phyloP scores from a whole-genome alignment of 2,329 filamentous ascomycete genomes.

The Verticillium albo-atrum region DNA sequence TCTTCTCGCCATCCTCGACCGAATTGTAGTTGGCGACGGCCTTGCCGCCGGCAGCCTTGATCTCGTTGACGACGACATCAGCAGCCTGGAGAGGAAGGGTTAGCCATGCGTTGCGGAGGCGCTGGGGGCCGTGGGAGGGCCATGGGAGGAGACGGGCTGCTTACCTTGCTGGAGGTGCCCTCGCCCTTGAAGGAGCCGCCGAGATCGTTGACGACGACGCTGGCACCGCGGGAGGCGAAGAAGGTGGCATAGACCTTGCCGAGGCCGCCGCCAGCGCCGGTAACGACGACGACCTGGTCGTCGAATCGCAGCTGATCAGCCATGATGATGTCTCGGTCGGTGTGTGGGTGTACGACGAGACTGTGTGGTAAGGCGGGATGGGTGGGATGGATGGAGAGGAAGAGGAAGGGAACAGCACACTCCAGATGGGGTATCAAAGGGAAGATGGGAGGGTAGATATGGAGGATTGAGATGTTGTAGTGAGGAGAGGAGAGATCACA shows the following conservation, averaged over 20 bases:
- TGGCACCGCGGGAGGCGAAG: constrained; percentile 87
- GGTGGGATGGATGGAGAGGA: neutral
- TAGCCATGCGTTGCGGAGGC: too few relatives aligned
- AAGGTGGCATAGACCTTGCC: constrained; percentile 83
- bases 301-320: constrained; percentile 71
- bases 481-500: neutral
- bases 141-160: constrained; percentile 12
- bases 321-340: constrained; percentile 41
- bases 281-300: constrained; percentile 79
- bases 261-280: constrained; percentile 74
- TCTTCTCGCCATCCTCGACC: constrained; percentile 89
- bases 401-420: neutral
- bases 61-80: constrained; percentile 78
- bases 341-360: neutral
- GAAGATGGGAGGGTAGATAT: neutral
- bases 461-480: neutral
- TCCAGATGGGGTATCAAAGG: neutral
- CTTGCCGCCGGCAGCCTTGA: constrained; percentile 85
- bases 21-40: constrained; percentile 97
- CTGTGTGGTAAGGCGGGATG: neutral
- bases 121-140: neutral
- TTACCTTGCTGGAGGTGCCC: constrained; percentile 79
- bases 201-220: constrained; percentile 94
- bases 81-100: constrained; percentile 54
- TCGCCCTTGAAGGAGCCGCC: constrained; percentile 92